A percentile compares a stretch with the other conserved stretches of the same genome.
phyloP scores from a whole-genome alignment of 495 filamentous ascomycete genomes.

The Venustampulla echinocandica region DNA sequence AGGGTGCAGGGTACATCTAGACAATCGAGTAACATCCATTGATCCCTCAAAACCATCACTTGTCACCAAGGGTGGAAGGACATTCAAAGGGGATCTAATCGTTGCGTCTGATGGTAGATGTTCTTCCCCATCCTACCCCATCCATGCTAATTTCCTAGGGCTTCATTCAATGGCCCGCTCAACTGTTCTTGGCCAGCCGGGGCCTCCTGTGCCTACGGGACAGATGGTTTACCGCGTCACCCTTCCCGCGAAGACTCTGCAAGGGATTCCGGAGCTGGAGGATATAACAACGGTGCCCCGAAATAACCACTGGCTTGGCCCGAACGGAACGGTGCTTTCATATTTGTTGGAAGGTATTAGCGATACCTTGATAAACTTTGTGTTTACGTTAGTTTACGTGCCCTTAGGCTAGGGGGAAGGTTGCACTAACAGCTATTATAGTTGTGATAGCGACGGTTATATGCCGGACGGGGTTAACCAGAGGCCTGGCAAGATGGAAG shows the following conservation, averaged over 20 bases:
- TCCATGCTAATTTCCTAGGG: constrained; percentile 4
- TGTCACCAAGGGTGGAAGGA: constrained; percentile 25
- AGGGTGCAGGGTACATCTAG: constrained; percentile 40
- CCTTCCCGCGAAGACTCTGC: constrained; percentile 43
- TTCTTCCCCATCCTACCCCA: background rate
- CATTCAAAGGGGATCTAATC: constrained; percentile 41
- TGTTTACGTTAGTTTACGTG: constrained; percentile 59
- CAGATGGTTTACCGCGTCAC: constrained; percentile 60
- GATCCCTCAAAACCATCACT: constrained; percentile 28
- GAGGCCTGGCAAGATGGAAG: constrained; percentile 43
- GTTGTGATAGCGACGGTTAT: constrained; percentile 14
- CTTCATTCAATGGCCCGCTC: constrained; percentile 45
- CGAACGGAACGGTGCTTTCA: constrained; percentile 52
- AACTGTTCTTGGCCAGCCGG: constrained; percentile 34
- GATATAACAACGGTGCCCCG: constrained; percentile 42
- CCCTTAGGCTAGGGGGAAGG: constrained; percentile 45
- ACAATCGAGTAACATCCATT: constrained; percentile 29
- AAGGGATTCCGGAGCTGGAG: constrained; percentile 38
- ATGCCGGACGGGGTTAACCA: constrained; percentile 17
- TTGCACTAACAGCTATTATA: constrained; percentile 33
- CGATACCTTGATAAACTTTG: constrained; percentile 52
- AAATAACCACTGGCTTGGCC: constrained; percentile 61
- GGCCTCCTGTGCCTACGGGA: constrained; percentile 46
- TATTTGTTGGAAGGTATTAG: constrained; percentile 51
- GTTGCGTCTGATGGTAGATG: constrained; percentile 45